Evolutionary conservation across 305 asterid genomes (phyloP).

Genomic region (Fraxinus sp.): DNA sequence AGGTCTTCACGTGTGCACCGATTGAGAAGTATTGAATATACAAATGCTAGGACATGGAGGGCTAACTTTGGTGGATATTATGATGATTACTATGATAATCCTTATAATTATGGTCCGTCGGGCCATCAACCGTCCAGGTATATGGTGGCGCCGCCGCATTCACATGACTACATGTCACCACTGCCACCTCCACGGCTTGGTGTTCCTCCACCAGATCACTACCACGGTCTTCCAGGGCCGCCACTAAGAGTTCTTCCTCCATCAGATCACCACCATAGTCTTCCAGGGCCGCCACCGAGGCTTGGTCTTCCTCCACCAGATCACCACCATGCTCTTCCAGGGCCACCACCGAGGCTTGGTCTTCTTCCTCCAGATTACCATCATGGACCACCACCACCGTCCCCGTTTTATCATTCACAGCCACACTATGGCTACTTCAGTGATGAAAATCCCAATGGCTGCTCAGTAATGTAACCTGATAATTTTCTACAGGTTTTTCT

Average conservation of each 20-base stretch:
- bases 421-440: conserved; percentile 29
- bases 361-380: background rate
- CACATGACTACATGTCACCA: conserved; percentile 3
- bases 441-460: conserved; percentile 43
- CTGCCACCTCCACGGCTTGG: background rate
- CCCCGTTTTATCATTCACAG: conserved; percentile 6
- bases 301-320: conserved; percentile 24
- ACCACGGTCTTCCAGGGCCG: conserved; percentile 6
- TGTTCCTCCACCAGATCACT: conserved; percentile 1
- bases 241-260: conserved; percentile 15
- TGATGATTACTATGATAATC: conserved; percentile 14
- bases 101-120: background rate
- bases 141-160: background rate
- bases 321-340: conserved; percentile 6
- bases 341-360: background rate
- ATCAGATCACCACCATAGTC: background rate
- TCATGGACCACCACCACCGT: conserved; percentile 13
- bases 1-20: conserved; percentile 3
- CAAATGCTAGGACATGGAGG: conserved; percentile 28
- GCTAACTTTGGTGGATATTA: conserved; percentile 23
- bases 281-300: background rate
- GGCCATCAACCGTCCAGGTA: background rate
- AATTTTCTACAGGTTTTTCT: background rate
- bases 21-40: conserved; percentile 27
- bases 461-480: conserved; percentile 22